A percentile compares a stretch with the other conserved stretches of the same genome.
Conservation (phyloP, 1,284 basidiomycete species). For the Clitocybe nebularis region DNA sequence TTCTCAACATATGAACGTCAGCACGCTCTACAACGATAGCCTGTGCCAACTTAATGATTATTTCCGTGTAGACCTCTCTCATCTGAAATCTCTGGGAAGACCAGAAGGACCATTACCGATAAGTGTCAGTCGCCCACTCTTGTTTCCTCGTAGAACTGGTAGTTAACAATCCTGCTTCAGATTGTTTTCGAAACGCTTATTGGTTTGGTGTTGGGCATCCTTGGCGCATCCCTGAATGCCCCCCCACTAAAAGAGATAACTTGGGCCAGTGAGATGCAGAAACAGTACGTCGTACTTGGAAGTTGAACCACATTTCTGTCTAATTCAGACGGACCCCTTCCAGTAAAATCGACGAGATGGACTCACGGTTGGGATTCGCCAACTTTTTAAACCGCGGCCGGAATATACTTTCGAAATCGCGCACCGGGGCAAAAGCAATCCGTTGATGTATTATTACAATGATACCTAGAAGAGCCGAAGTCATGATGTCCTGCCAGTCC, state of each 20-base stretch:
- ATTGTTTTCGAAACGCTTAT: slow-evolving; percentile 65
- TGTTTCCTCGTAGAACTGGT: not conserved
- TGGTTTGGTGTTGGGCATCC: slow-evolving; percentile 62
- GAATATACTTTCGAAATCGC: slow-evolving; percentile 33
- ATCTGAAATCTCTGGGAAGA: slow-evolving; percentile 67
- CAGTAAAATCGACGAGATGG: slow-evolving; percentile 78
- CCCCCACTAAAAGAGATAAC: slow-evolving; percentile 73
- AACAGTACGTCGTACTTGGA: slow-evolving; percentile 45
- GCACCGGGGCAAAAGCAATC: too few relatives aligned
- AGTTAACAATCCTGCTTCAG: slow-evolving; percentile 33
- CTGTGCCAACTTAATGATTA: slow-evolving; percentile 11
- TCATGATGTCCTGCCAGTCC: too few relatives aligned
- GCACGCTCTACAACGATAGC: slow-evolving; percentile 17
- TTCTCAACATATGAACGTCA: slow-evolving; percentile 61
- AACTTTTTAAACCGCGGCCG: slow-evolving; percentile 66
- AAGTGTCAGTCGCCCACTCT: slow-evolving; percentile 43
- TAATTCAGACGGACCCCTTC: slow-evolving; percentile 6
- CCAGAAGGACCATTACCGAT: slow-evolving; percentile 62
- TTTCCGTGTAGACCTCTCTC: slow-evolving; percentile 55
- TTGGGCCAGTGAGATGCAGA: slow-evolving; percentile 89
- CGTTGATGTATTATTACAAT: too few relatives aligned
- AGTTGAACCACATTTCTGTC: slow-evolving; percentile 3
- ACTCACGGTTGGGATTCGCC: slow-evolving; percentile 69
- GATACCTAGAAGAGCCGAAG: too few relatives aligned
- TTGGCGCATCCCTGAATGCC: slow-evolving; percentile 70